These are phyloP conservation scores for Fusarium liriodendri DNA, from an alignment of 2,329 filamentous ascomycete species.

Conservation along the genomic window DNA sequence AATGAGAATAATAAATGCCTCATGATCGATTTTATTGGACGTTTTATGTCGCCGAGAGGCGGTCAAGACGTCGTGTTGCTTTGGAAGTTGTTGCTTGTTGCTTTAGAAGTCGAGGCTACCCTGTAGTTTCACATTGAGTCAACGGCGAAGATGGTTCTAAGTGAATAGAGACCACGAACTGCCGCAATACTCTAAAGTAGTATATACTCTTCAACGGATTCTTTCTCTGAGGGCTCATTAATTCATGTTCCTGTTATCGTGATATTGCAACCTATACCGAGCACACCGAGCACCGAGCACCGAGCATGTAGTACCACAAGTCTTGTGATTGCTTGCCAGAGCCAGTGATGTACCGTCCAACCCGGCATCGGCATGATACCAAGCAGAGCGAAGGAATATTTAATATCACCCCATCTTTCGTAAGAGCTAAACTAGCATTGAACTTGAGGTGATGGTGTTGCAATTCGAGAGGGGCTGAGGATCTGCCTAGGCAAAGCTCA, in stretches of 20 bases:
- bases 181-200: background rate
- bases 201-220: background rate
- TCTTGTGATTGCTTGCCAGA: background rate
- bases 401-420: background rate
- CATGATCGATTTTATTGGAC: background rate
- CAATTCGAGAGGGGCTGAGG: background rate
- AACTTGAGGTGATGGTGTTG: background rate
- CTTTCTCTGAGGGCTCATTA: accelerated
- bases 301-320: background rate
- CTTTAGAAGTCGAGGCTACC: background rate
- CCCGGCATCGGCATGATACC: background rate
- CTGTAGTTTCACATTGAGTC: background rate
- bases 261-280: background rate
- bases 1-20: background rate
- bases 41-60: background rate
- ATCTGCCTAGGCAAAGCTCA: background rate
- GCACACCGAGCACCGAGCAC: background rate
- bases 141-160: background rate
- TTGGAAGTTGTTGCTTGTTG: background rate
- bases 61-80: background rate
- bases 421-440: background rate
- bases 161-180: background rate
- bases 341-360: background rate
- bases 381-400: background rate
- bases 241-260: background rate